Conservation (phyloP, 1,139 yeast species). For the Komagataea norvegica region DNA sequence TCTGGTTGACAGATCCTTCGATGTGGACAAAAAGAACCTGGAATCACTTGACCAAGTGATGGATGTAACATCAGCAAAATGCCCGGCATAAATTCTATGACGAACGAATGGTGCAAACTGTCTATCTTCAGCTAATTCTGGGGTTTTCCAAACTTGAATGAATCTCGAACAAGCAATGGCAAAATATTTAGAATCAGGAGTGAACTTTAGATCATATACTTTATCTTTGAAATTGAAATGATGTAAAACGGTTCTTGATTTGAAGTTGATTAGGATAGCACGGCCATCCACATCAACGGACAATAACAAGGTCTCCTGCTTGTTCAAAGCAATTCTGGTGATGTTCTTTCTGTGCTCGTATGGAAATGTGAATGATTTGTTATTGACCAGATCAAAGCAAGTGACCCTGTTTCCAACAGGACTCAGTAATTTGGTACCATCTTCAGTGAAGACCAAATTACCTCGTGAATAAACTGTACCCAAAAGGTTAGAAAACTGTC, state of each 20-base stretch:
- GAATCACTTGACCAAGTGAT: slow-evolving; percentile 90
- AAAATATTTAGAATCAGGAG: slow-evolving; percentile 85
- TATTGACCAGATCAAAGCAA: slow-evolving; percentile 80
- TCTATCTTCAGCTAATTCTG: slow-evolving; percentile 63
- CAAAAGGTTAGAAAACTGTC: slow-evolving; percentile 69
- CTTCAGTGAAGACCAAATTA: slow-evolving; percentile 79
- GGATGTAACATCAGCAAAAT: slow-evolving; percentile 74
- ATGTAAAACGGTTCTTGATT: slow-evolving; percentile 82
- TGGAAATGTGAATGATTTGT: slow-evolving; percentile 81
- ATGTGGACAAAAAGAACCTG: slow-evolving; percentile 77
- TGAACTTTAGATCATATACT: slow-evolving; percentile 71
- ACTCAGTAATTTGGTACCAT: slow-evolving; percentile 76
- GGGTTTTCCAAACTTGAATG: slow-evolving; percentile 93
- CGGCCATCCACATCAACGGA: slow-evolving; percentile 91
- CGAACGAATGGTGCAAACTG: slow-evolving; percentile 96
- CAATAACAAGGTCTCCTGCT: slow-evolving; percentile 74
- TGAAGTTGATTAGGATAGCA: slow-evolving; percentile 84
- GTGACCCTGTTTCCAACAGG: slow-evolving; percentile 95
- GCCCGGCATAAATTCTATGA: slow-evolving; percentile 89
- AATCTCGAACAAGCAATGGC: slow-evolving; percentile 83
- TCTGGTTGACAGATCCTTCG: slow-evolving; percentile 86
- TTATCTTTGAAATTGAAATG: slow-evolving; percentile 87
- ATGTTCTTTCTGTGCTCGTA: slow-evolving; percentile 91
- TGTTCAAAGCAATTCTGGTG: slow-evolving; percentile 72
- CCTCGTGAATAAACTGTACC: slow-evolving; percentile 96